These are phyloP conservation scores for Cryptococcus amylolentus DNA, from an alignment of 1,284 basidiomycete genomes.

Conservation along the genomic window DNA sequence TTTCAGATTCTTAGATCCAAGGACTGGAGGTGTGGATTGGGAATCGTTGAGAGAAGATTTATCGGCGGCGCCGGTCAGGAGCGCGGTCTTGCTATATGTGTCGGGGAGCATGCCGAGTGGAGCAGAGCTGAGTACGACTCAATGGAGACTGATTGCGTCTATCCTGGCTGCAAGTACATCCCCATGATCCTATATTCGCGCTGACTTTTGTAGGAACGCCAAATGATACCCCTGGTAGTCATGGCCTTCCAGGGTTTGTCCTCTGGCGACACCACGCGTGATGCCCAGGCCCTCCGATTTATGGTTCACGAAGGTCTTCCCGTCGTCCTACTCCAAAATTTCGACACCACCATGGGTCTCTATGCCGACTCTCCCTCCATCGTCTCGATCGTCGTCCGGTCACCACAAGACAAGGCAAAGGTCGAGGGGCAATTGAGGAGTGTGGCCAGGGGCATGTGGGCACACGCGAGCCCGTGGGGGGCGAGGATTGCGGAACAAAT, in stretches of 20 bases:
- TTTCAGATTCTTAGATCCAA: conserved; percentile 73
- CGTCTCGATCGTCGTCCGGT: conserved; percentile 41
- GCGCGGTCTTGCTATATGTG: conserved; percentile 84
- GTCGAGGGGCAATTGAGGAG: conserved; percentile 44
- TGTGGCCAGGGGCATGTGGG: conserved; percentile 38
- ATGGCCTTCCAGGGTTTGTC: conserved; percentile 48
- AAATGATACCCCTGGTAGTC: conserved; percentile 43
- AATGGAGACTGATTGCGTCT: conserved; percentile 70
- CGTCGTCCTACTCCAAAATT: conserved; percentile 45
- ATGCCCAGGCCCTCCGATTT: conserved; percentile 46
- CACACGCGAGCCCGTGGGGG: conserved; percentile 46
- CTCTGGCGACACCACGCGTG: conserved; percentile 42
- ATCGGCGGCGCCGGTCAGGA: conserved; percentile 57
- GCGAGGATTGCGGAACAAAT: conserved; percentile 44
- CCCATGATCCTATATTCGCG: background rate
- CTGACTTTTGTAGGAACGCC: conserved; percentile 22
- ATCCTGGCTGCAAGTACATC: conserved; percentile 33
- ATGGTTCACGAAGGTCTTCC: conserved; percentile 48
- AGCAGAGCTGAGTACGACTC: conserved; percentile 83
- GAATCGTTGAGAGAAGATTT: conserved; percentile 63
- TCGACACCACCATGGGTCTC: conserved; percentile 49
- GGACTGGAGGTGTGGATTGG: conserved; percentile 85
- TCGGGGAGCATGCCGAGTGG: conserved; percentile 97
- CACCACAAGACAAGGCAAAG: conserved; percentile 32
- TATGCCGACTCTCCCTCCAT: conserved; percentile 46